Evolutionary conservation across 2,329 filamentous ascomycete genomes (phyloP), one percentile per base, ranked within the genome.

Genomic region (Penicillium sp.): DNA sequence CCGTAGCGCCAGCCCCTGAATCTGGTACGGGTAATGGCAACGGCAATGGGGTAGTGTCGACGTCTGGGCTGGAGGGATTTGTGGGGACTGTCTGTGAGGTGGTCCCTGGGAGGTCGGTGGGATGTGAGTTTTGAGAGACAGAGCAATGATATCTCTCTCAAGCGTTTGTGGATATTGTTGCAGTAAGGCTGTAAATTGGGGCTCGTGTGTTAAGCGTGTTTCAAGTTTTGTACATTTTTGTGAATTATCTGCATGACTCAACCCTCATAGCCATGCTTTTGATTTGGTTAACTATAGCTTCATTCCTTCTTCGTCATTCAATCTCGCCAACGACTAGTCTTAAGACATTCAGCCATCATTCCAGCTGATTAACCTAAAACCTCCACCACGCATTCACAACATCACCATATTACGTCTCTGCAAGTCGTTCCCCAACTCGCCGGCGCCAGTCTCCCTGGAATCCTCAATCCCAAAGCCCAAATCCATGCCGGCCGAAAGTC

Each of bases 1-100:
- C 78, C 1, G 76, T 81, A 40, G 81, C 79, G 58, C 79, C 83
- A 4, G 70, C 82, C 3, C 80, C 82, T 14, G 83, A 83, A 0
- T 69, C 62, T 59, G 57, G 78, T 13, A 28, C 83, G 4, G 71
- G 82, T 3, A 80, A 82, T n/a, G 83, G 83, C 0, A 69, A 59
- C 57, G 49, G 78, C 11, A 79, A 80, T 42, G 79, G 78, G 2
- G 76, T 80, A 30, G 80, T 79, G 58, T 78, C 82, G 0, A 71
- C 83, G 13, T 81, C 82, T 10, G 84, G 83, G 1, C 68, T 88
- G 11, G 84, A 87, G 60, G 86, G 86, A 0, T 87, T 87, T 73
- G 85, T 87, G 19, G 86, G 86, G 0, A 76, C 70, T 42, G 68
- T 82, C 25, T 72, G 71, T 61, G 77, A 77, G 46, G 73, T 78